Conservation (phyloP, 441 rosid species). For the Oxalis stricta region DNA sequence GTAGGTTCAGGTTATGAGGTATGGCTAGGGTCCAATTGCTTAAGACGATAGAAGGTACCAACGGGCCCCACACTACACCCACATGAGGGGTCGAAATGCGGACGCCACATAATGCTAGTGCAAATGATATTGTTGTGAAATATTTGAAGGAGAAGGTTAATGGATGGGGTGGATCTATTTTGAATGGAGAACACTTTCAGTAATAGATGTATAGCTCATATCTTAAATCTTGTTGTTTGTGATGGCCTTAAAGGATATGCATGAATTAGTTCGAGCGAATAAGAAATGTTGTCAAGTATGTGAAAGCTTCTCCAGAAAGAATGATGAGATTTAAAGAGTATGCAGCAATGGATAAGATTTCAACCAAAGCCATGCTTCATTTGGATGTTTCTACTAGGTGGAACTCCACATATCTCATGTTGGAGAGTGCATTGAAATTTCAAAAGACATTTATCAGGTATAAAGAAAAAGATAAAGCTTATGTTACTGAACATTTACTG, state of each 20-base stretch:
- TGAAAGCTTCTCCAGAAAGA: neutral
- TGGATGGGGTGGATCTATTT: too few species aligned
- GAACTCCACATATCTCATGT: slow-evolving; percentile 5
- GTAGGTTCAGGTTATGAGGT: too few species aligned
- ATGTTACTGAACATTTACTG: neutral
- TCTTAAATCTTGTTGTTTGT: neutral
- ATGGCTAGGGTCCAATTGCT: too few species aligned
- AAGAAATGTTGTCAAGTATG: neutral
- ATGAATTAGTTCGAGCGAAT: neutral
- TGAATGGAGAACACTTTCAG: too few species aligned
- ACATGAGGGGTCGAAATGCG: too few species aligned
- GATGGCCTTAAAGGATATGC: neutral
- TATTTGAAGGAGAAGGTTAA: neutral
- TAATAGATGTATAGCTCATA: too few species aligned
- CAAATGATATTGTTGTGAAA: neutral
- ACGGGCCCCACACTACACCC: too few species aligned
- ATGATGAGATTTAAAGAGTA: slow-evolving; percentile 1
- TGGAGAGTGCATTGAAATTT: neutral
- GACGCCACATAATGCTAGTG: slow-evolving; percentile 5
- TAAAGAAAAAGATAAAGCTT: neutral
- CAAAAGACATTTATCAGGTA: neutral
- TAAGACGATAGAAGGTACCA: too few species aligned
- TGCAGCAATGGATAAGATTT: neutral
- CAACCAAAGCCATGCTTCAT: neutral
- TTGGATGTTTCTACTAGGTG: slow-evolving; percentile 2